phyloP scores from a whole-genome alignment of 805 yeast genomes.

The Ogataea salicorniae region DNA sequence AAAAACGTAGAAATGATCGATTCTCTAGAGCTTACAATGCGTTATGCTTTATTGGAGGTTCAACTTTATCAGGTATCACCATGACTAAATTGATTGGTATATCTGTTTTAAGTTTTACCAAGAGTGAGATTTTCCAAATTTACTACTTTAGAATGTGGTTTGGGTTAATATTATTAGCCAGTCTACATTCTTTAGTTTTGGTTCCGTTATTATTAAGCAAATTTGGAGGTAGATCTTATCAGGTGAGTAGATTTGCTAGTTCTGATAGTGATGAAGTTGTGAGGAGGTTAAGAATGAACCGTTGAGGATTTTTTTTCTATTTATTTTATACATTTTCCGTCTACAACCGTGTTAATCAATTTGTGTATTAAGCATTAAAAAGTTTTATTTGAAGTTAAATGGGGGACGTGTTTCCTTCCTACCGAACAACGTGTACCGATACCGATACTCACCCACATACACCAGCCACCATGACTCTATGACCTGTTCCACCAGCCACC shows the following conservation, averaged over 20 bases:
- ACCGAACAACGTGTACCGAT: too few relatives aligned
- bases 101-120: slow-evolving; percentile 76
- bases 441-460: too few relatives aligned
- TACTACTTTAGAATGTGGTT: slow-evolving; percentile 96
- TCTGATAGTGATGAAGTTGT: slow-evolving; percentile 21
- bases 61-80: slow-evolving; percentile 88
- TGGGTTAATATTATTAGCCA: slow-evolving; percentile 68
- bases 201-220: slow-evolving; percentile 69
- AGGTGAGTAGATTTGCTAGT: slow-evolving; percentile 15
- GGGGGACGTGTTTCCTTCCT: too few relatives aligned
- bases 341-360: too few relatives aligned
- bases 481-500: too few relatives aligned
- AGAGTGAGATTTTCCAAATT: slow-evolving; percentile 81
- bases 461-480: too few relatives aligned
- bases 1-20: slow-evolving; percentile 10
- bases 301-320: slow-evolving; percentile 1
- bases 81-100: slow-evolving; percentile 88
- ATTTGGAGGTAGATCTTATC: slow-evolving; percentile 56
- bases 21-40: slow-evolving; percentile 47
- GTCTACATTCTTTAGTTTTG: slow-evolving; percentile 71
- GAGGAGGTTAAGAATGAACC: slow-evolving; percentile 14
- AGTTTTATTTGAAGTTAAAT: too few relatives aligned
- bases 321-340: not conserved
- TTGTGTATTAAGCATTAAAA: too few relatives aligned
- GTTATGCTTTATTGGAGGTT: slow-evolving; percentile 75